phyloP scores from a whole-genome alignment of 2,329 filamentous ascomycete species.

The Trichothecium roseum region DNA sequence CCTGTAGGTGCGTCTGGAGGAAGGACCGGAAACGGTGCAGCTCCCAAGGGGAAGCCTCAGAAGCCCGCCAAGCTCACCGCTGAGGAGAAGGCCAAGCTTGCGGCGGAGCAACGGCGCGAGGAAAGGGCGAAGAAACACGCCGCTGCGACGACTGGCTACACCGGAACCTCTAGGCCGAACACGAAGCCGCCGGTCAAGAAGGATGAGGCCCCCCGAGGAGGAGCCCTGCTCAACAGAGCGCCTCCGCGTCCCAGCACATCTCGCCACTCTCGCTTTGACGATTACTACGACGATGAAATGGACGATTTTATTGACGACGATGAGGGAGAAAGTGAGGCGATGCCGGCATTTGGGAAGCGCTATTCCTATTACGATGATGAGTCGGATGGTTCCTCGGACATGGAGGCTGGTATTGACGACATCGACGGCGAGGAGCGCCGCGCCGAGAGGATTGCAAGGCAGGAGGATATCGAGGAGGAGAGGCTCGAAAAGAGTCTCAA shows the following conservation, averaged over 20 bases:
- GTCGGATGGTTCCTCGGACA: constrained; percentile 61
- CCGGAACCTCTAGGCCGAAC: constrained; percentile 51
- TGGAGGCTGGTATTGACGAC: constrained; percentile 67
- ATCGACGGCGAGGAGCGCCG: constrained; percentile 60
- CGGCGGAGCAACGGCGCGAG: constrained; percentile 24
- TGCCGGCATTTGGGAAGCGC: constrained; percentile 20
- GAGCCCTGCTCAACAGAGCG: constrained; percentile 27
- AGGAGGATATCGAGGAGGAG: constrained; percentile 57
- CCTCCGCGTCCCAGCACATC: constrained; percentile 15
- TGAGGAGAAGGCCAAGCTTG: constrained; percentile 8
- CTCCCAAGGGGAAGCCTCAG: too few relatives aligned
- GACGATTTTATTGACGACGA: constrained; percentile 54
- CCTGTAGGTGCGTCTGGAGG: background rate
- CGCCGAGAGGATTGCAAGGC: constrained; percentile 51
- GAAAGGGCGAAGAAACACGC: constrained; percentile 55
- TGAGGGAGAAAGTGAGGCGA: constrained; percentile 33
- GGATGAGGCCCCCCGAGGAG: constrained; percentile 22
- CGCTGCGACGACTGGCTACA: constrained; percentile 52
- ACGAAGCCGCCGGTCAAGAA: constrained; percentile 21
- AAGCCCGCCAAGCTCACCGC: background rate
- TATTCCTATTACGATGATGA: constrained; percentile 37
- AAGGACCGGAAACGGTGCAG: too few relatives aligned
- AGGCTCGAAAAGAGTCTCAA: constrained; percentile 51
- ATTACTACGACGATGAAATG: constrained; percentile 54
- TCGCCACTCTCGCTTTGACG: constrained; percentile 31